phyloP scores from a whole-genome alignment of 306 rosid genomes.

The peach (Prunus persica) region Prunus_persica_NCBIv2 NC_034016.1:20834001-20834500 shows the following conservation, averaged over 20 bases:
- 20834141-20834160: conserved; percentile 77
- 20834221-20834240: conserved; percentile 83
- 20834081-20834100: conserved; percentile 64
- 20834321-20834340: conserved; percentile 95
- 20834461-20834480: background rate
- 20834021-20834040: conserved; percentile 39
- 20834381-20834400: conserved; percentile 69
- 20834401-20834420: conserved; percentile 90
- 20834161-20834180: conserved; percentile 94
- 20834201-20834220: conserved; percentile 77
- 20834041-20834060: conserved; percentile 26
- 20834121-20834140: conserved; percentile 60
- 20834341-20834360: conserved; percentile 87
- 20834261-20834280: conserved; percentile 83
- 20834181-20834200: conserved; percentile 74
- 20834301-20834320: conserved; percentile 62
- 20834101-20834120: conserved; percentile 71
- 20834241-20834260: conserved; percentile 78
- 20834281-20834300: conserved; percentile 74
- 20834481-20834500: background rate
- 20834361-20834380: conserved; percentile 77
- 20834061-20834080: conserved; percentile 51
- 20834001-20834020: conserved; percentile 40
- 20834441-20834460: background rate
- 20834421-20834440: conserved; percentile 26